Base-by-base conservation (phyloP, 345 rosid species). In the Brassica carinata region DNA sequence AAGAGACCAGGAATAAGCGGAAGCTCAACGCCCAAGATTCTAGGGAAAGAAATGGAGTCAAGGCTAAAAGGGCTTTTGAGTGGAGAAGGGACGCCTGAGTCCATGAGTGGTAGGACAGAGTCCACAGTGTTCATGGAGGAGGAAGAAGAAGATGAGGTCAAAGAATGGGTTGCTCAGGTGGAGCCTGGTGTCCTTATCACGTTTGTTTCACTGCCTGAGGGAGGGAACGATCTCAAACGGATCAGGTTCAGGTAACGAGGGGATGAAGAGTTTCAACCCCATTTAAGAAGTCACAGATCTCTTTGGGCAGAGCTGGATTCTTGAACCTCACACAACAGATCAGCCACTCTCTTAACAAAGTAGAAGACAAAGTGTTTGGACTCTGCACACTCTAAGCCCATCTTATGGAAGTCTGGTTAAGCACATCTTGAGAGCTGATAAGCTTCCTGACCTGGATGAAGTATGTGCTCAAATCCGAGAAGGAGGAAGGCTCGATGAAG, bases 101-200 rank as follows among this genome's bases (percentile, higher is more conserved):
- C 98, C 1, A 84, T 83, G 31, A 96, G 97, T n/a, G 96, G 96
- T 11, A 81, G 96, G 74, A 87, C 92, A 1, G 98, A 88, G 76
- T 89, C 96, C 2, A 90, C 87, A 19, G 92, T 89, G 76, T 87
- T 93, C 70, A 85, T 86, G 87, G 98, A 90, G 83, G 98, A 90
- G 82, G 98, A 94, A 75, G 96, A 88, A 13, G 55, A 43, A 9
- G 51, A 14, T 80, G 99, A 93, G 81, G 87, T 92, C 10, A 96
- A 92, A 82, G 98, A 93, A 77, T 96, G 99, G 99, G 93, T 93
- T 66, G 99, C 99, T 19, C 98, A 93, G 76, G 98, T 96, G 79
- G 99, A 96, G 84, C 99, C 99, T 11, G 99, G 99, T 59, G 97
- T 96, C 43, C 94, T 96, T 72, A 96, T 96, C 78, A 92, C 96